Conservation (phyloP, 495 filamentous ascomycete species). For the Echria macrotheca region DNA sequence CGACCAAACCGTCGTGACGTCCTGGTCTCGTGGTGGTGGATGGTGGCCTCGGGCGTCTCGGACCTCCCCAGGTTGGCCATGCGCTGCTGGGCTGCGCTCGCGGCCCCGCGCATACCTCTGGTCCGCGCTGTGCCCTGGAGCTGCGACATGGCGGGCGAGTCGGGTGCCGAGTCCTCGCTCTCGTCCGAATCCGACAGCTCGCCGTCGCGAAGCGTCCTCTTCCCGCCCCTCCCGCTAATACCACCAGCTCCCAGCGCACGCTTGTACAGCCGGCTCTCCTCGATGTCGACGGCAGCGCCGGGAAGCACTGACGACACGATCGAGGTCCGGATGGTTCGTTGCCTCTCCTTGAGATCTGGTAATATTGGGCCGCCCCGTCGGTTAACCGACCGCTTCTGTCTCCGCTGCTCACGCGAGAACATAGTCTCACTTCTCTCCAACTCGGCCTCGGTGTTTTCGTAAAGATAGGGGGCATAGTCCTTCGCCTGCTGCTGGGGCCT, state of each 20-base stretch:
- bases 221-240: conserved; percentile 50
- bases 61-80: conserved; percentile 77
- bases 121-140: conserved; percentile 75
- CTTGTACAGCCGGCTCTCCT: conserved; percentile 84
- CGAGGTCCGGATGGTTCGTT: conserved; percentile 82
- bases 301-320: conserved; percentile 88
- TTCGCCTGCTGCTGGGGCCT: conserved; percentile 85
- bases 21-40: conserved; percentile 69
- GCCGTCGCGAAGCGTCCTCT: conserved; percentile 55
- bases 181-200: conserved; percentile 86
- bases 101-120: conserved; percentile 80
- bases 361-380: conserved; percentile 89
- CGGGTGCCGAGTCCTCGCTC: conserved; percentile 78
- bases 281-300: conserved; percentile 70
- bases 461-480: conserved; percentile 87
- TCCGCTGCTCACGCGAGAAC: conserved; percentile 83
- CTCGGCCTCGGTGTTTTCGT: conserved; percentile 87
- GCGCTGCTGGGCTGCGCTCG: conserved; percentile 69
- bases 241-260: conserved; percentile 44
- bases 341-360: conserved; percentile 92
- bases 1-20: conserved; percentile 55
- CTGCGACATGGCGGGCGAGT: conserved; percentile 75
- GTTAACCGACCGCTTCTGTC: conserved; percentile 93
- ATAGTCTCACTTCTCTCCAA: conserved; percentile 87
- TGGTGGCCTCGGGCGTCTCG: conserved; percentile 73